Evolutionary conservation across 768 basidiomycete genomes (phyloP).

Genomic region (Trametes sanguinea): DNA sequence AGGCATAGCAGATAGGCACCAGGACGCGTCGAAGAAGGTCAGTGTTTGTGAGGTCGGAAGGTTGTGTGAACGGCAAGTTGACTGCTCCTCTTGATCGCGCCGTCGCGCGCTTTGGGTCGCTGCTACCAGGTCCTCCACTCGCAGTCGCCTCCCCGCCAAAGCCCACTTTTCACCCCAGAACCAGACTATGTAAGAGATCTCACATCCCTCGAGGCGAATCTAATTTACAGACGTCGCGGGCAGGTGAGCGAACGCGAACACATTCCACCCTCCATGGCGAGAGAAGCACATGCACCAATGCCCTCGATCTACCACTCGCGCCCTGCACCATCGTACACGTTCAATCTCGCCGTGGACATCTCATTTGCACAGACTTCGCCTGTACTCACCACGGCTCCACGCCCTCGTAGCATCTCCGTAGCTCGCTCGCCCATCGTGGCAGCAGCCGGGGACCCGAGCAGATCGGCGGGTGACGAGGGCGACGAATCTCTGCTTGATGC

Average conservation of each 20-base stretch:
- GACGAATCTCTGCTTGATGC: slow-evolving; percentile 5
- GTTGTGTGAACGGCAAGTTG: background rate
- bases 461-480: background rate
- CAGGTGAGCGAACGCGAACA: background rate
- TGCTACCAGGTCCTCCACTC: background rate
- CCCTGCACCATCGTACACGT: background rate
- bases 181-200: background rate
- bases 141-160: background rate
- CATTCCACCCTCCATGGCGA: background rate
- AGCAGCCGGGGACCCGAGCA: background rate
- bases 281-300: background rate
- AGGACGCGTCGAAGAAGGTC: slow-evolving; percentile 1
- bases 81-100: background rate
- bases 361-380: background rate
- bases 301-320: background rate
- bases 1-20: too few relatives aligned
- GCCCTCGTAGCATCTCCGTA: background rate
- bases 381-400: too few relatives aligned
- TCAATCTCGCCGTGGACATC: background rate
- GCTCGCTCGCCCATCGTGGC: background rate
- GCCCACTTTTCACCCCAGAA: background rate
- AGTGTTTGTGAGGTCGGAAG: too few relatives aligned
- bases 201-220: background rate
- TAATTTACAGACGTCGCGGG: background rate
- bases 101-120: background rate